phyloP scores from a whole-genome alignment of 345 rosid species.

The Pelargonium nanum region DNA sequence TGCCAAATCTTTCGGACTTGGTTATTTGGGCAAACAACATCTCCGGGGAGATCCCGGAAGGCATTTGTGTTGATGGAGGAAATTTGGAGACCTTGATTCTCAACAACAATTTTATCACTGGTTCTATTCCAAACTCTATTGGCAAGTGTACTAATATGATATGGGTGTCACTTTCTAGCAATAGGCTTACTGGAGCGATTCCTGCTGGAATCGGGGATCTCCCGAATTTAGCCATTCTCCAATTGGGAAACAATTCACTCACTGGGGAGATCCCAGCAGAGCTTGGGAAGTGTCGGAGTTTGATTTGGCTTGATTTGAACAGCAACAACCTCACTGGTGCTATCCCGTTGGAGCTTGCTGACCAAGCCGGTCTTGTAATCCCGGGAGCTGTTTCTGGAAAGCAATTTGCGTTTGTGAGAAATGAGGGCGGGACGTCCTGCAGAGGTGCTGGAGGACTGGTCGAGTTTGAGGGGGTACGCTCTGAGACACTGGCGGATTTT shows the following conservation, averaged over 20 bases:
- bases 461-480: conserved; percentile 79
- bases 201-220: conserved; percentile 64
- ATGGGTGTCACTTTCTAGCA: conserved; percentile 89
- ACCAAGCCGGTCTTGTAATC: conserved; percentile 55
- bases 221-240: conserved; percentile 58
- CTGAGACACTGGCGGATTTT: conserved; percentile 48
- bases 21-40: conserved; percentile 96
- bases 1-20: conserved; percentile 63
- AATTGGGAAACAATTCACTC: conserved; percentile 80
- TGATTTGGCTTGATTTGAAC: conserved; percentile 92
- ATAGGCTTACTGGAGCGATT: conserved; percentile 55
- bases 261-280: conserved; percentile 61
- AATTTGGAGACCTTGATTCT: conserved; percentile 73
- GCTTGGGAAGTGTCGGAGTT: conserved; percentile 66
- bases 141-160: conserved; percentile 65
- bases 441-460: conserved; percentile 97
- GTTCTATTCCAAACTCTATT: conserved; percentile 66
- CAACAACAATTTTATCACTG: conserved; percentile 71
- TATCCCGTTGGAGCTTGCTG: conserved; percentile 57
- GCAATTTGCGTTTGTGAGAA: conserved; percentile 86
- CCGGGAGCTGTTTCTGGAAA: conserved; percentile 86
- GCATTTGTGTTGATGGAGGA: conserved; percentile 61
- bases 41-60: conserved; percentile 67
- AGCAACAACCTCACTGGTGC: conserved; percentile 60
- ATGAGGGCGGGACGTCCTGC: conserved; percentile 92